phyloP scores from a whole-genome alignment of 164 flowering plant species.

The Nelumbo lutea region DNA sequence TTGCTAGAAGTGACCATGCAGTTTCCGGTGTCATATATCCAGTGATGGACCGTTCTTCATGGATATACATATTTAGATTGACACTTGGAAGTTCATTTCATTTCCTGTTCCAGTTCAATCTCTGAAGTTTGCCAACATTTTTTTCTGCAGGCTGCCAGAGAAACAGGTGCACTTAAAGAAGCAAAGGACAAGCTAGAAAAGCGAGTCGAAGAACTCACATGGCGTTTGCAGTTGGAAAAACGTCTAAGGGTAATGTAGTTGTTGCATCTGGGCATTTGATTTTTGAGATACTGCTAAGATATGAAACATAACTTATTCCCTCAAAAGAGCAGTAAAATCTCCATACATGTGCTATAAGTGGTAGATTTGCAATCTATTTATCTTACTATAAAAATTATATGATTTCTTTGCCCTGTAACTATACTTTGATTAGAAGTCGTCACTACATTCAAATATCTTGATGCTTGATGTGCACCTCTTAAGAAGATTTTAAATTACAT shows the following conservation, averaged over 20 bases:
- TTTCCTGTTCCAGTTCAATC: too few relatives aligned
- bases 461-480: neutral
- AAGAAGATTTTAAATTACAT: slow-evolving; percentile 8
- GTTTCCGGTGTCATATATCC: too few relatives aligned
- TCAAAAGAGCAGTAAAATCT: neutral
- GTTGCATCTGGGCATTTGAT: neutral
- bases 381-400: too few relatives aligned
- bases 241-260: slow-evolving; percentile 64
- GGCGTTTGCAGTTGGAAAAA: slow-evolving; percentile 86
- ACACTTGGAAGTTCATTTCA: too few relatives aligned
- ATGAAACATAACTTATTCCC: neutral
- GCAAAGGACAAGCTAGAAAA: slow-evolving; percentile 94
- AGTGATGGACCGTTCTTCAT: too few relatives aligned
- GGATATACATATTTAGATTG: too few relatives aligned
- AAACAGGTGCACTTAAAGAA: slow-evolving; percentile 93
- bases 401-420: too few relatives aligned
- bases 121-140: too few relatives aligned
- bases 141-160: slow-evolving; percentile 70
- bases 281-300: neutral
- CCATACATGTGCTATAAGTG: too few relatives aligned
- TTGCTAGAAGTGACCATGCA: too few relatives aligned
- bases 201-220: slow-evolving; percentile 83
- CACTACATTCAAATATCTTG: neutral
- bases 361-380: too few relatives aligned
- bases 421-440: too few relatives aligned